Base-by-base conservation (phyloP, 495 filamentous ascomycete genomes). In the Hyaloscypha variabilis region DNA sequence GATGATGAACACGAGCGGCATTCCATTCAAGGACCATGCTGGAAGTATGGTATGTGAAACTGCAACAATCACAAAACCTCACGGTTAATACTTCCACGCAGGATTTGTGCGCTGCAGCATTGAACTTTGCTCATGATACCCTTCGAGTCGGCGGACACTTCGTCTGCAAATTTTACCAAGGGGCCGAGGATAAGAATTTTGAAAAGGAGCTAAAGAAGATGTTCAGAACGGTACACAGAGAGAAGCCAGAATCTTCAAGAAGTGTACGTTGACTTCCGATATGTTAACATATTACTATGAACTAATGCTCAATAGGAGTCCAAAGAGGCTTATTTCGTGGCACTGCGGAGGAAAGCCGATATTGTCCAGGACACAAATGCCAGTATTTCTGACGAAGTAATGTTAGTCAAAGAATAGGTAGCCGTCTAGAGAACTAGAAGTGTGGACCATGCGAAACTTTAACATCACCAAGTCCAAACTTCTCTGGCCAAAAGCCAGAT, bases 1-100 rank as follows among this genome's bases (percentile, higher is more conserved):
- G 95, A 90, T 99, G 92, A 97, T 97, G 93, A 97, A 98, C 78
- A 96, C 93, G 57, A 97, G 91, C 76, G 95, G 95, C 46, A 88
- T 92, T 65, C 75, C 72, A 21, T 92, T 96, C 75, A 85, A 85
- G 75, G 95, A 99, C 78, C 96, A 99, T 78, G 90, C 87, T 29
- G 92, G 92, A 36, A 97, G 93, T 77, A 99, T 99, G 91, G 95
- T 97, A 79, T 71, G 88, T 79, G 0, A n/a, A 21, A 50, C 8
- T 3, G 19, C 36, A 29, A 39, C 25, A 26, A 49, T 49, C 36
- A 52, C 4, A 50, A 21, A 30, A 13, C 39, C 17, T 53, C 19
- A 19, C 13, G 21, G 14, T 56, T 19, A 11, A 25, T 56, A 11
- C 42, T 26, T 34, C 30, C 5, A 60, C 72, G 34, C 69, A 97